Evolutionary conservation across 768 basidiomycete genomes (phyloP).

Genomic region (Lactarius trivialis): DNA sequence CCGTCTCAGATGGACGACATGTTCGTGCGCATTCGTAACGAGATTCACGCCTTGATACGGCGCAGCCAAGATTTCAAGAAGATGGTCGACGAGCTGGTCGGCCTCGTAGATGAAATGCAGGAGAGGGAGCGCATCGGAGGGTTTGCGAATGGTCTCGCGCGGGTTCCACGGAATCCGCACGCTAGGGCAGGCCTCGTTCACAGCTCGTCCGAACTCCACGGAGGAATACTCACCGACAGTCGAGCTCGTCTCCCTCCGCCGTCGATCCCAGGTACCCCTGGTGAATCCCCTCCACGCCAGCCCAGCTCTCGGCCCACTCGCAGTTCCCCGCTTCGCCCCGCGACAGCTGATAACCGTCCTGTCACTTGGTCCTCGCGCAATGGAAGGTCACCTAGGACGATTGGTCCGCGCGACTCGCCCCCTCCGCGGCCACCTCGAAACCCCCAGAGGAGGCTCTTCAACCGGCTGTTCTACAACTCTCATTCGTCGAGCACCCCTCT

Average conservation of each 20-base stretch:
- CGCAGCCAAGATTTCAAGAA: constrained; percentile 17
- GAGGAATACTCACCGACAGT: neutral
- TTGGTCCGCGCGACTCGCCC: neutral
- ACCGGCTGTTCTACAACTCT: neutral
- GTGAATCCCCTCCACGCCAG: neutral
- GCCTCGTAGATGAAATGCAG: constrained; percentile 13
- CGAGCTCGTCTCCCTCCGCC: constrained; percentile 8
- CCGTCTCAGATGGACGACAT: constrained; percentile 16
- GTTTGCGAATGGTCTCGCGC: neutral
- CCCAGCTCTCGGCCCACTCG: neutral
- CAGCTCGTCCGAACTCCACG: constrained; percentile 6
- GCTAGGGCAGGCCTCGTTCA: neutral
- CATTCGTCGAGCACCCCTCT: neutral
- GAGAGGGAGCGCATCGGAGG: neutral
- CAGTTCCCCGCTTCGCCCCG: neutral
- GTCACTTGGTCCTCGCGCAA: neutral
- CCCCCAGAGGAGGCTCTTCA: neutral
- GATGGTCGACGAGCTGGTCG: constrained; percentile 16
- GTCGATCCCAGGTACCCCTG: neutral
- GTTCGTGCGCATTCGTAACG: constrained; percentile 17
- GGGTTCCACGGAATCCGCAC: neutral
- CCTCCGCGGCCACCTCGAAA: constrained; percentile 1
- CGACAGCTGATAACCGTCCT: neutral
- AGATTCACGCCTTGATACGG: constrained; percentile 11
- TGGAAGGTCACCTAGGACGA: neutral